Conservation (phyloP, 768 basidiomycete species). For the Leccinum truebloodii region DNA sequence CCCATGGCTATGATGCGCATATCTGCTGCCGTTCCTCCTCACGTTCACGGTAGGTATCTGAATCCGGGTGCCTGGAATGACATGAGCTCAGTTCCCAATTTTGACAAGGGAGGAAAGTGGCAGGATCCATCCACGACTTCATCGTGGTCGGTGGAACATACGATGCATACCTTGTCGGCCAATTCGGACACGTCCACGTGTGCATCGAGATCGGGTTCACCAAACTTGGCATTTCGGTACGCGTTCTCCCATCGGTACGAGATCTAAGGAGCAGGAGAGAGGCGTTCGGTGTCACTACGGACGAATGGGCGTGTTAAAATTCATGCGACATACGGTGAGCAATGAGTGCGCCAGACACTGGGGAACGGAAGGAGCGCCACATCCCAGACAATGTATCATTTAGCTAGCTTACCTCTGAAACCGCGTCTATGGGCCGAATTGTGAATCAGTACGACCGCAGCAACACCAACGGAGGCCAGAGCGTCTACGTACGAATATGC, state of each 20-base stretch:
- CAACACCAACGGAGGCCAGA: not conserved
- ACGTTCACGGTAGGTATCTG: no score
- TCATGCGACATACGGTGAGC: constrained; percentile 20
- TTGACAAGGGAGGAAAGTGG: no score
- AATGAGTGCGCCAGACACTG: constrained; percentile 19
- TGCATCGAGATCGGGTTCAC: constrained; percentile 46
- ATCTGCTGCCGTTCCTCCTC: no score
- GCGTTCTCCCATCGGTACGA: constrained; percentile 67
- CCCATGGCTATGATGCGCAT: no score
- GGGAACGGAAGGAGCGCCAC: not conserved
- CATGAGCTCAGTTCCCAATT: no score
- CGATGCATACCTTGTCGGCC: constrained; percentile 31
- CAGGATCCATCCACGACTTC: no score
- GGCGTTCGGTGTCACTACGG: not conserved
- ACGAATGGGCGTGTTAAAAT: not conserved
- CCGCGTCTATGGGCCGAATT: constrained; percentile 14
- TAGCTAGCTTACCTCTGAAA: constrained; percentile 14
- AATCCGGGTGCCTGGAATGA: no score
- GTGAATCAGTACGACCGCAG: not conserved
- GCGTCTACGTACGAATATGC: constrained; percentile 34
- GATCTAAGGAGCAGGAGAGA: constrained; percentile 36
- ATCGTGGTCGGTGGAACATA: no score
- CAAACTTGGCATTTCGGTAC: constrained; percentile 52
- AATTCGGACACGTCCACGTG: constrained; percentile 64
- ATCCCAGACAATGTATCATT: not conserved